These are phyloP conservation scores for Penicillium macrosclerotiorum DNA, from an alignment of 495 filamentous ascomycete genomes.

Conservation along the genomic window DNA sequence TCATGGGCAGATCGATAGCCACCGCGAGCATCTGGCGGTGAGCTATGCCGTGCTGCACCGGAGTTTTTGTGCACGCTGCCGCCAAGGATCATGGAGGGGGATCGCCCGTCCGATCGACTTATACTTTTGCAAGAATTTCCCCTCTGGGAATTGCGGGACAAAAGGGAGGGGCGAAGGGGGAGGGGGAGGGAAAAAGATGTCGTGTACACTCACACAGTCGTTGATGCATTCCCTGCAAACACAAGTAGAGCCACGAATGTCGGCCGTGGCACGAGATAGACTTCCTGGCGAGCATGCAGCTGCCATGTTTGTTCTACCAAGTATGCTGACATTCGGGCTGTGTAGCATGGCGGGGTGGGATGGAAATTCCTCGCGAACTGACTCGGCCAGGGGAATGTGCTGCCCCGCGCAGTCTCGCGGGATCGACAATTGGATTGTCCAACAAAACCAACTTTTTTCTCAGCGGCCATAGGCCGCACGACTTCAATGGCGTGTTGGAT, in stretches of 20 bases:
- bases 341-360: constrained; percentile 7
- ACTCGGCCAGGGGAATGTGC: not conserved
- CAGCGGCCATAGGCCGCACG: no score
- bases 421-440: not conserved
- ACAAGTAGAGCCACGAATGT: constrained; percentile 2
- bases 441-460: no score
- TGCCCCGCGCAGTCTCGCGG: not conserved
- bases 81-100: not conserved
- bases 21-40: constrained; percentile 31
- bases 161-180: not conserved
- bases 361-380: not conserved
- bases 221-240: not conserved
- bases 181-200: no score
- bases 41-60: constrained; percentile 16
- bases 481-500: no score
- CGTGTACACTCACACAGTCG: no score
- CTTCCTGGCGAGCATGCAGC: constrained; percentile 1
- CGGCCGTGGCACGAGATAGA: constrained; percentile 4
- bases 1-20: constrained; percentile 14
- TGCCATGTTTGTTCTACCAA: not conserved
- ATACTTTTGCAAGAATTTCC: no score
- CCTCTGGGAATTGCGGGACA: no score
- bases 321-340: not conserved
- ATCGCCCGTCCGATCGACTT: not conserved
- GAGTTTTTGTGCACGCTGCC: not conserved